Evolutionary conservation across 2,329 filamentous ascomycete genomes (phyloP).

Genomic region (Cytospora piceicola): DNA sequence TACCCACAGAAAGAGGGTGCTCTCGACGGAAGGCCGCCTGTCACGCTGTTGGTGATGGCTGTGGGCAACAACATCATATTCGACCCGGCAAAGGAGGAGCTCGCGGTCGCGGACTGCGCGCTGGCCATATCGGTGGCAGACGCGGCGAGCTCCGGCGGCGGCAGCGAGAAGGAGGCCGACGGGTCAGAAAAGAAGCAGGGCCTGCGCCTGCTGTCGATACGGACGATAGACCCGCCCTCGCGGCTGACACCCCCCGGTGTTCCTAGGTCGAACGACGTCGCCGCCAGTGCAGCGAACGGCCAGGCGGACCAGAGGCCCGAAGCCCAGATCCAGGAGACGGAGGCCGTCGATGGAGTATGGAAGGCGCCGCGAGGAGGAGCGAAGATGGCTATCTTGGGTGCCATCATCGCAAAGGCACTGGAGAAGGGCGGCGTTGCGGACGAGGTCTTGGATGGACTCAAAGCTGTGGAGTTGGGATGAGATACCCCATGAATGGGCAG

Average conservation of each 20-base stretch:
- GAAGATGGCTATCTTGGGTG: conserved; percentile 71
- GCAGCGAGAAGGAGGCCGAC: conserved; percentile 48
- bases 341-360: conserved; percentile 76
- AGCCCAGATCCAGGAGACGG: conserved; percentile 53
- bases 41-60: conserved; percentile 88
- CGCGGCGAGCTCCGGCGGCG: conserved; percentile 33
- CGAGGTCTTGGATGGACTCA: conserved; percentile 82
- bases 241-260: conserved; percentile 73
- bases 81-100: conserved; percentile 87
- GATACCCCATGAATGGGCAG: conserved; percentile 16
- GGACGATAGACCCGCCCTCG: conserved; percentile 76
- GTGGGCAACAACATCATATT: conserved; percentile 90
- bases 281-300: conserved; percentile 46
- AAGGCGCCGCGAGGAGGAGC: conserved; percentile 82
- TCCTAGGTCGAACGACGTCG: conserved; percentile 64
- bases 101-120: conserved; percentile 88
- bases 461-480: conserved; percentile 71
- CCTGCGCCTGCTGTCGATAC: conserved; percentile 67
- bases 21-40: conserved; percentile 65
- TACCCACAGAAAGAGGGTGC: conserved; percentile 61
- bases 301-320: conserved; percentile 42
- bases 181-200: conserved; percentile 41
- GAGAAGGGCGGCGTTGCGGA: conserved; percentile 80
- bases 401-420: conserved; percentile 77
- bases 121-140: conserved; percentile 81